Evolutionary conservation across 2,329 filamentous ascomycete genomes (phyloP).

Genomic region (Blastomyces gilchristii): DNA sequence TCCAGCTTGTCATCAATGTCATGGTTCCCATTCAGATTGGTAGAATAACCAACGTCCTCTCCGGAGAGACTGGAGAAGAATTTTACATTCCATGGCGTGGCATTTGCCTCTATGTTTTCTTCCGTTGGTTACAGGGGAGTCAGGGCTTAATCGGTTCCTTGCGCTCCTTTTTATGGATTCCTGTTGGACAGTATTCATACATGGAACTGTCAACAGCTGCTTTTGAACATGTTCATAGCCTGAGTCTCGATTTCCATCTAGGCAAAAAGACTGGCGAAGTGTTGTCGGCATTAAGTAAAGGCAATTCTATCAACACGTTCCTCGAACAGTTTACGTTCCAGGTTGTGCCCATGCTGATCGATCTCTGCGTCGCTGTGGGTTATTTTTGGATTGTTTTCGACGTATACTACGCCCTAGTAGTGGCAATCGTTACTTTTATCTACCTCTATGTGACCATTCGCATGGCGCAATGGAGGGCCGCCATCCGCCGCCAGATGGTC

Average conservation of each 20-base stretch:
- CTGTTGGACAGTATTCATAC: conserved; percentile 94
- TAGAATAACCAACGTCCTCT: conserved; percentile 64
- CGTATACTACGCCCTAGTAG: conserved; percentile 79
- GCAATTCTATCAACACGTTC: conserved; percentile 90
- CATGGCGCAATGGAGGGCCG: conserved; percentile 85
- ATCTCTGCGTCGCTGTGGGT: conserved; percentile 72
- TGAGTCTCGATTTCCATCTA: conserved; percentile 92
- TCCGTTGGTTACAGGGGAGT: conserved; percentile 73
- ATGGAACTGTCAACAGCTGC: conserved; percentile 86
- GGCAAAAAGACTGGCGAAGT: conserved; percentile 96
- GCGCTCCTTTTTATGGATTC: conserved; percentile 83
- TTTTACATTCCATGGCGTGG: conserved; percentile 58
- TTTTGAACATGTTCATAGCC: conserved; percentile 91
- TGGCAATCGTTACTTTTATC: conserved; percentile 83
- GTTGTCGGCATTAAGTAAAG: conserved; percentile 88
- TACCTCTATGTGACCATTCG: conserved; percentile 95
- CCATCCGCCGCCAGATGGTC: conserved; percentile 85
- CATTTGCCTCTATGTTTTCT: conserved; percentile 66
- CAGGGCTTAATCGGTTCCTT: conserved; percentile 78
- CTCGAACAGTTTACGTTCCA: conserved; percentile 94
- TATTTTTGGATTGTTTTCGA: conserved; percentile 74
- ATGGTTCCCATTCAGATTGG: conserved; percentile 75
- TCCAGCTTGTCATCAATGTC: conserved; percentile 77
- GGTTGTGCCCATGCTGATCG: conserved; percentile 87
- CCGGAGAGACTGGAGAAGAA: conserved; percentile 43